These are phyloP conservation scores for Auxenochlorella pyrenoidosa DNA, from an alignment of 139 green algal species.

Conservation along the genomic window DNA sequence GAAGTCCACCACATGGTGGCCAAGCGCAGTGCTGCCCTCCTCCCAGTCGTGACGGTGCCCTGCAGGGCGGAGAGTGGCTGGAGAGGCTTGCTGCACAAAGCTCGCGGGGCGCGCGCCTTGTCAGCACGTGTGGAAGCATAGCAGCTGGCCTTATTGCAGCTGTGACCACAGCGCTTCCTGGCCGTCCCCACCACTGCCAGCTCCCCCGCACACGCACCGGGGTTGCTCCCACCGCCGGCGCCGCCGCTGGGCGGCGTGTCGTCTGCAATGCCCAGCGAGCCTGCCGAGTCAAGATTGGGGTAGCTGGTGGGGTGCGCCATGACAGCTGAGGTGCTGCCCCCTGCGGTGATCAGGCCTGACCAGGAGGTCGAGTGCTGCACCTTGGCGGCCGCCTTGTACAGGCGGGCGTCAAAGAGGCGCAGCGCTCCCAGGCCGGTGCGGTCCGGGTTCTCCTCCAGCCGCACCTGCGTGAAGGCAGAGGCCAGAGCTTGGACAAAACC, in stretches of 20 bases:
- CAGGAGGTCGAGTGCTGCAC: conserved; percentile 44
- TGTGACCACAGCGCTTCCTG: too few relatives aligned
- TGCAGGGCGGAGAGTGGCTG: background rate
- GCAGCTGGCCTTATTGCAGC: too few relatives aligned
- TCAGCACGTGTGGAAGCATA: background rate
- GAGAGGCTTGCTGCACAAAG: too few relatives aligned
- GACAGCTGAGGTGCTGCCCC: conserved; percentile 43
- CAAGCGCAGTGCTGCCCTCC: conserved; percentile 39
- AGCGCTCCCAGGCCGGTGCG: conserved; percentile 36
- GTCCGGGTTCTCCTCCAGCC: conserved; percentile 58
- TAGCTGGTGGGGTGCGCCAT: conserved; percentile 49
- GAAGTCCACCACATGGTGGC: conserved; percentile 69
- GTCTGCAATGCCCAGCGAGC: conserved; percentile 14
- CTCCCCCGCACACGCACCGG: background rate
- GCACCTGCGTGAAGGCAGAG: conserved; percentile 17
- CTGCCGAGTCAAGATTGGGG: conserved; percentile 22
- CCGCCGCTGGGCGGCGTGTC: background rate
- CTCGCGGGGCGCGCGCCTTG: too few relatives aligned
- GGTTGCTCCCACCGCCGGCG: background rate
- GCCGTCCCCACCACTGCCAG: too few relatives aligned
- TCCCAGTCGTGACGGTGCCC: conserved; percentile 10
- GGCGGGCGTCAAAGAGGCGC: conserved; percentile 57
- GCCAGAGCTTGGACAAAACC: too few relatives aligned
- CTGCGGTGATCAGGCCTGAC: conserved; percentile 40
- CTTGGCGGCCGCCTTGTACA: conserved; percentile 41